Conservation (phyloP, 1,284 basidiomycete genomes). For the Rhodotorula sp. region DNA sequence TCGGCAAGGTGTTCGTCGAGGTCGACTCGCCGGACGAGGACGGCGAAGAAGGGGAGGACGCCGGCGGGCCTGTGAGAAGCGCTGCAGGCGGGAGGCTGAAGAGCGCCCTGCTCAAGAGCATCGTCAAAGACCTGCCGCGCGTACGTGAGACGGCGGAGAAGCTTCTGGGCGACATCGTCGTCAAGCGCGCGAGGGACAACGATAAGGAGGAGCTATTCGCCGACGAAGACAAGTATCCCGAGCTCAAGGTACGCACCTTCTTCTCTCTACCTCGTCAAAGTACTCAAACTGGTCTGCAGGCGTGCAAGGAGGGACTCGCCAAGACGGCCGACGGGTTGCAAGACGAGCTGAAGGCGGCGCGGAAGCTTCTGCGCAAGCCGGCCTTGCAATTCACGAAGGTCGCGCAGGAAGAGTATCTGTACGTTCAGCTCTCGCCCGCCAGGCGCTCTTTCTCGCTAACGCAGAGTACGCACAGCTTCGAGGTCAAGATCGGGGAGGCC, state of each 20-base stretch:
- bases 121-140: conserved; percentile 68
- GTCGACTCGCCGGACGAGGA: conserved; percentile 53
- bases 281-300: background rate
- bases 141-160: conserved; percentile 62
- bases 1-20: conserved; percentile 67
- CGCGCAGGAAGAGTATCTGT: conserved; percentile 52
- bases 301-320: conserved; percentile 58
- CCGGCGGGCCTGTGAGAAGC: background rate
- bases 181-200: conserved; percentile 68
- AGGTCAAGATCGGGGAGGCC: conserved; percentile 72
- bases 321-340: conserved; percentile 70
- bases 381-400: conserved; percentile 72
- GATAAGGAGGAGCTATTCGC: conserved; percentile 69
- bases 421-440: conserved; percentile 6
- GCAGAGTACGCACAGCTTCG: conserved; percentile 57
- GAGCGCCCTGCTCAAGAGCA: conserved; percentile 68
- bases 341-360: conserved; percentile 72
- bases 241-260: conserved; percentile 12
- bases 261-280: background rate
- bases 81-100: conserved; percentile 57
- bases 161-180: conserved; percentile 58
- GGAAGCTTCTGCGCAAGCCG: conserved; percentile 72
- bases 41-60: background rate
- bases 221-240: conserved; percentile 25
- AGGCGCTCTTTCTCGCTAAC: conserved; percentile 51